Percentiles rank a stretch among this genome's conserved stretches.
Evolutionary conservation across 129 eudicot genomes (phyloP).

Genomic region (Calendula officinalis): DNA sequence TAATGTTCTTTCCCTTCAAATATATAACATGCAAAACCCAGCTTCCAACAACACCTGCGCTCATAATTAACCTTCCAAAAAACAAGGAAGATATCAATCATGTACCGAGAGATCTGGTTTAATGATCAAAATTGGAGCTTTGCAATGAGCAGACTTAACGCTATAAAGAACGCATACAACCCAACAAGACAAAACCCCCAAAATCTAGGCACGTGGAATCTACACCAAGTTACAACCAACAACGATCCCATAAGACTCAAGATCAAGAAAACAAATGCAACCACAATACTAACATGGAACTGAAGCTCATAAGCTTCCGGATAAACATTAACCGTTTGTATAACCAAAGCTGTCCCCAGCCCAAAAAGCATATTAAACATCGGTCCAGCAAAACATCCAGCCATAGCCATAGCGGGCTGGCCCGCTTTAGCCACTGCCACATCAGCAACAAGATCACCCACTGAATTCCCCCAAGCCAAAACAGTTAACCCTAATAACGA

Average conservation of each 20-base stretch:
- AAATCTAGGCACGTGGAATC: slow-evolving; percentile 85
- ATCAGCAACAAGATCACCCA: slow-evolving; percentile 98
- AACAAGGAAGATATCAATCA: slow-evolving; percentile 6
- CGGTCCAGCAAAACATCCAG: slow-evolving; percentile 97
- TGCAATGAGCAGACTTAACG: slow-evolving; percentile 68
- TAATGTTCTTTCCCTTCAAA: background rate
- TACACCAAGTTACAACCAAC: slow-evolving; percentile 81
- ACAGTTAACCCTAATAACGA: slow-evolving; percentile 87
- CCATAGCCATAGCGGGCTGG: slow-evolving; percentile 99
- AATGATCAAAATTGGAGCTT: slow-evolving; percentile 51
- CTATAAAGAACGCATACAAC: slow-evolving; percentile 66
- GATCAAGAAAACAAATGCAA: slow-evolving; percentile 85
- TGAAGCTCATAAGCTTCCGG: slow-evolving; percentile 84
- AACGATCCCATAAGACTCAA: slow-evolving; percentile 91
- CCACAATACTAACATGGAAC: slow-evolving; percentile 79
- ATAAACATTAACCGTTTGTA: slow-evolving; percentile 69
- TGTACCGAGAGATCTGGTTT: slow-evolving; percentile 3
- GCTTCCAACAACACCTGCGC: slow-evolving; percentile 8
- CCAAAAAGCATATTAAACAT: slow-evolving; percentile 99
- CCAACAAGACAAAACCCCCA: slow-evolving; percentile 99
- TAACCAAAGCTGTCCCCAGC: slow-evolving; percentile 90
- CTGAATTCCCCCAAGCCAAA: slow-evolving; percentile 97
- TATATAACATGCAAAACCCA: background rate
- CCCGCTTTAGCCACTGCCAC: slow-evolving; percentile 97
- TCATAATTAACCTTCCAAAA: slow-evolving; percentile 16